These are phyloP conservation scores for Albizia julibrissin DNA, from an alignment of 306 rosid species.

Conservation along the genomic window DNA sequence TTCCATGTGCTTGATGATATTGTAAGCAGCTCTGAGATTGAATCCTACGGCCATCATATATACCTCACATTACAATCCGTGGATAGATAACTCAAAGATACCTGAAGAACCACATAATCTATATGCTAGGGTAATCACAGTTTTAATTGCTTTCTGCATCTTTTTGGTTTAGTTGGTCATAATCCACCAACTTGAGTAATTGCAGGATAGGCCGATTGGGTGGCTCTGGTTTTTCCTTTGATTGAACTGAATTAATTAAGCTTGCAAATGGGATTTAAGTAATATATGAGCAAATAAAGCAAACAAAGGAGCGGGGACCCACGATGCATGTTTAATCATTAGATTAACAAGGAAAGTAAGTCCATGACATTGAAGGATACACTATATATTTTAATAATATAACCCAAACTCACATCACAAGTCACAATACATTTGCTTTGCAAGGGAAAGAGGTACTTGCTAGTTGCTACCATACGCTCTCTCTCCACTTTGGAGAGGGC, in stretches of 20 bases:
- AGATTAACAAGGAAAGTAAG: slow-evolving; percentile 10
- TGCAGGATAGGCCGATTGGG: background rate
- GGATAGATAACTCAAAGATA: slow-evolving; percentile 15
- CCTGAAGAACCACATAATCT: background rate
- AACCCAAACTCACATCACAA: background rate
- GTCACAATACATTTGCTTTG: background rate
- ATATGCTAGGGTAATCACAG: background rate
- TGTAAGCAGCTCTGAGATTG: background rate
- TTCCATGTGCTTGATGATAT: slow-evolving; percentile 22
- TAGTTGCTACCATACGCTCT: slow-evolving; percentile 51
- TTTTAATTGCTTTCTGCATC: background rate
- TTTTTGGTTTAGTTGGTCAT: background rate
- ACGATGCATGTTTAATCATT: background rate
- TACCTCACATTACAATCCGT: background rate
- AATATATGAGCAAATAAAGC: background rate
- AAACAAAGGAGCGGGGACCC: slow-evolving; percentile 2
- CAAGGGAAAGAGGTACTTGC: background rate
- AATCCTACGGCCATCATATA: background rate
- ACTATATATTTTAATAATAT: slow-evolving; percentile 23
- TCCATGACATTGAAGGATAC: background rate
- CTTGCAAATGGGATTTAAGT: background rate
- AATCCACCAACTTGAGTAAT: slow-evolving; percentile 3
- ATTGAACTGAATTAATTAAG: background rate
- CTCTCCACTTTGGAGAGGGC: slow-evolving; percentile 93
- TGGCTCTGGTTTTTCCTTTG: background rate